phyloP scores from a whole-genome alignment of 1,139 yeast species.

The Pichia inconspicua region DNA sequence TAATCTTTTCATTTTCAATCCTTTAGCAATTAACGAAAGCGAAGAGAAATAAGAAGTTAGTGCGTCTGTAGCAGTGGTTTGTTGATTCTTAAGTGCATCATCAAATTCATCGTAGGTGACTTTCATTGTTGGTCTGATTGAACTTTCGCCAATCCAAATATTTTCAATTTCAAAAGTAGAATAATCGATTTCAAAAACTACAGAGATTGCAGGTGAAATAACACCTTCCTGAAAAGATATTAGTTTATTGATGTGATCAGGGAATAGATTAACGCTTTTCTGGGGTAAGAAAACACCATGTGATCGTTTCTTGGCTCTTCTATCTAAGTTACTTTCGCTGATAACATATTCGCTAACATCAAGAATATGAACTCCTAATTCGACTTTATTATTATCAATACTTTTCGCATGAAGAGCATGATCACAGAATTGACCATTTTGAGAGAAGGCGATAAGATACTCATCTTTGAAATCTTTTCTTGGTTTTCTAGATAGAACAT shows the following conservation, averaged over 20 bases:
- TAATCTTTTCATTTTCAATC: conserved; percentile 67
- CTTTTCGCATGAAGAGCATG: conserved; percentile 73
- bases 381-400: conserved; percentile 51
- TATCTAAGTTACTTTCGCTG: conserved; percentile 70
- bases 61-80: conserved; percentile 32
- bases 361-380: conserved; percentile 69
- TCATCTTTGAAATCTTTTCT: conserved; percentile 59
- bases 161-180: conserved; percentile 66
- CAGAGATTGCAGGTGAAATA: conserved; percentile 64
- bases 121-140: conserved; percentile 53
- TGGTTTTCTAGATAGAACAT: conserved; percentile 25
- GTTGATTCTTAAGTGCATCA: conserved; percentile 31
- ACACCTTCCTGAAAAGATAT: conserved; percentile 59
- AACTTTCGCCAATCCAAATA: conserved; percentile 70
- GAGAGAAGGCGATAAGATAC: conserved; percentile 59
- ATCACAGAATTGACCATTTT: conserved; percentile 54
- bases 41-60: conserved; percentile 63
- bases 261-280: conserved; percentile 60
- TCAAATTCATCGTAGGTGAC: conserved; percentile 50
- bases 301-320: conserved; percentile 86
- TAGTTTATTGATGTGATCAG: conserved; percentile 50
- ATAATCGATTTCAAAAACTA: conserved; percentile 75
- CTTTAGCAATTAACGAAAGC: conserved; percentile 56
- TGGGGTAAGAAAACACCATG: conserved; percentile 90
- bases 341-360: conserved; percentile 69